A percentile compares a stretch with the other conserved stretches of the same genome.
phyloP scores from a whole-genome alignment of 257 asterid species.

The Nicotiana paniculata region DNA sequence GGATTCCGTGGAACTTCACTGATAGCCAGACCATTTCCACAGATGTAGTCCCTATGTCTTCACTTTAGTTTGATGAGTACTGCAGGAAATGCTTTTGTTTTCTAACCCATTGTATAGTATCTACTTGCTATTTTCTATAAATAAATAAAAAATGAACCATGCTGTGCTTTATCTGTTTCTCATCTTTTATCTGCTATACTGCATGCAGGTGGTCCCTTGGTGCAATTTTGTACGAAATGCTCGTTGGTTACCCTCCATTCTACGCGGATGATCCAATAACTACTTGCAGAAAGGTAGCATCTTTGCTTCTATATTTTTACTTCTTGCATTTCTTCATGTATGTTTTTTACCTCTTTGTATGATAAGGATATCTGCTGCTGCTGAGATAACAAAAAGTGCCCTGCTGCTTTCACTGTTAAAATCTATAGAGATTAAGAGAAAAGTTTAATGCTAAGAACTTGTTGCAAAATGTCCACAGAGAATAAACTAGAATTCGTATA shows the following conservation, averaged over 20 bases:
- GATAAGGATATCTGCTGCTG: not conserved
- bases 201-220: slow-evolving; percentile 51
- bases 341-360: not conserved
- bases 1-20: not conserved
- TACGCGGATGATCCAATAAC: slow-evolving; percentile 46
- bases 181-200: slow-evolving; percentile 13
- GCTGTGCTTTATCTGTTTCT: not conserved
- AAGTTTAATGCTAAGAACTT: not conserved
- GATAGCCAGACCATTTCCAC: not conserved
- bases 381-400: not conserved
- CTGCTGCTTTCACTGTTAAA: not conserved
- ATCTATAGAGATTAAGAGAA: not conserved
- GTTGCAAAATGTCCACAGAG: not conserved
- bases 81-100: not conserved
- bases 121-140: not conserved
- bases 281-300: slow-evolving; percentile 45
- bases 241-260: slow-evolving; percentile 48
- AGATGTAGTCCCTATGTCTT: not conserved
- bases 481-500: not conserved
- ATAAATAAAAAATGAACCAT: not conserved
- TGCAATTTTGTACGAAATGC: slow-evolving; percentile 55
- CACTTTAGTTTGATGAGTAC: not conserved
- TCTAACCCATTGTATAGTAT: not conserved
- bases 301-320: not conserved
- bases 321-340: not conserved